Percentiles rank a stretch among this genome's conserved stretches.
Conservation (phyloP, 139 green algal genomes). For the Chlamydomonas eustigma region DNA sequence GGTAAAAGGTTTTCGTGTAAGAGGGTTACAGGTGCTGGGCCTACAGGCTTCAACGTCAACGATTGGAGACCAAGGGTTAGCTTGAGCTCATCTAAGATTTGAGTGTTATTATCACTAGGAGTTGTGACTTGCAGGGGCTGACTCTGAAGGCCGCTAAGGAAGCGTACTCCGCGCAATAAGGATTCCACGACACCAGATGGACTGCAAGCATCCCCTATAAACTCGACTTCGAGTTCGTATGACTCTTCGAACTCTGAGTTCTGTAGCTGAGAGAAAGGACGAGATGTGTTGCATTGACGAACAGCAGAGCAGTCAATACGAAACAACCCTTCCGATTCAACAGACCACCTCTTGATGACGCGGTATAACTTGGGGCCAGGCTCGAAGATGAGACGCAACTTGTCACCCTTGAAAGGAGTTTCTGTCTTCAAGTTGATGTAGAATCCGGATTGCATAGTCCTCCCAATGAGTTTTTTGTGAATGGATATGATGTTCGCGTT, state of each 20-base stretch:
- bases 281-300: no score
- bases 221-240: not conserved
- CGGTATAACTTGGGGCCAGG: not conserved
- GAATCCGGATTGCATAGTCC: not conserved
- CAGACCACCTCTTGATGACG: not conserved
- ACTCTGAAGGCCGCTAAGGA: not conserved
- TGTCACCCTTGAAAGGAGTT: not conserved
- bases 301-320: not conserved
- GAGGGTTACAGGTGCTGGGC: not conserved
- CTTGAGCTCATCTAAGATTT: not conserved
- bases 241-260: not conserved
- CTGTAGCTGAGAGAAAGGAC: no score
- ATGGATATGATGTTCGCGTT: no score
- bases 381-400: not conserved
- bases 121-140: not conserved
- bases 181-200: not conserved
- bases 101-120: not conserved
- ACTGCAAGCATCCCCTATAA: not conserved
- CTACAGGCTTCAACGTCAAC: not conserved
- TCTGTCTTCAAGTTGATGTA: not conserved
- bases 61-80: not conserved
- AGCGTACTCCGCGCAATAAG: not conserved
- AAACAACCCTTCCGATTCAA: not conserved
- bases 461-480: not conserved
- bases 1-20: not conserved